These are phyloP conservation scores for Elasticomyces elasticus DNA, from an alignment of 495 filamentous ascomycete species.

Conservation along the genomic window DNA sequence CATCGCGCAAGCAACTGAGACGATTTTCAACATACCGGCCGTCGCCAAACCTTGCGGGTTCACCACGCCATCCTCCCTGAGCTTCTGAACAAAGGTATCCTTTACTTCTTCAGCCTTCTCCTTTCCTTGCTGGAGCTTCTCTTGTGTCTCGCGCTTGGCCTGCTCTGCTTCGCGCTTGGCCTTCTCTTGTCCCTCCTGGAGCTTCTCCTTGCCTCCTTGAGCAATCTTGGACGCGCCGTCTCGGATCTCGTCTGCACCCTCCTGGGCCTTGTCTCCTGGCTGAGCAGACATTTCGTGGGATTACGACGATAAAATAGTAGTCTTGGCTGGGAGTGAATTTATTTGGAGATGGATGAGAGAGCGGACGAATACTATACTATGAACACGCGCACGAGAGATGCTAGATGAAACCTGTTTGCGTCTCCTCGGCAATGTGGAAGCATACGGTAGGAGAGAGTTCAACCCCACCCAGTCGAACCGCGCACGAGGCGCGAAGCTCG, in stretches of 20 bases:
- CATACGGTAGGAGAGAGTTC: not conserved
- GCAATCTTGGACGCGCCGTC: not conserved
- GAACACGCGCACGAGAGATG: not conserved
- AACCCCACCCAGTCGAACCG: not conserved
- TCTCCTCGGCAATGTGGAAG: not conserved
- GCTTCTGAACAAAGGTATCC: conserved; percentile 10
- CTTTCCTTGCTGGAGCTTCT: not conserved
- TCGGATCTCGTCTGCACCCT: not conserved
- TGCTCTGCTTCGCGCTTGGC: too few species aligned
- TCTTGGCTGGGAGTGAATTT: too few species aligned
- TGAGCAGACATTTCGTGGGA: not conserved
- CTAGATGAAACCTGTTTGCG: not conserved
- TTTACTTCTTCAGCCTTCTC: not conserved
- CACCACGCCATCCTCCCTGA: conserved; percentile 13
- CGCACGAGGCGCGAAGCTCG: not conserved
- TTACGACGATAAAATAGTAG: too few species aligned
- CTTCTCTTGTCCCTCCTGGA: not conserved
- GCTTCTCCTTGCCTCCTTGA: not conserved
- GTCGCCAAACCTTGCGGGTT: conserved; percentile 11
- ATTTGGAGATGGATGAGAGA: too few species aligned
- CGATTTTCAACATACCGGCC: not conserved
- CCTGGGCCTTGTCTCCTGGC: not conserved
- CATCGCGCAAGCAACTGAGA: too few species aligned
- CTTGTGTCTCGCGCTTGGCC: too few species aligned
- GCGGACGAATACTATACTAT: too few species aligned